Base-by-base conservation (phyloP, 164 flowering plant genomes). In the Aristolochia fimbriata region DNA sequence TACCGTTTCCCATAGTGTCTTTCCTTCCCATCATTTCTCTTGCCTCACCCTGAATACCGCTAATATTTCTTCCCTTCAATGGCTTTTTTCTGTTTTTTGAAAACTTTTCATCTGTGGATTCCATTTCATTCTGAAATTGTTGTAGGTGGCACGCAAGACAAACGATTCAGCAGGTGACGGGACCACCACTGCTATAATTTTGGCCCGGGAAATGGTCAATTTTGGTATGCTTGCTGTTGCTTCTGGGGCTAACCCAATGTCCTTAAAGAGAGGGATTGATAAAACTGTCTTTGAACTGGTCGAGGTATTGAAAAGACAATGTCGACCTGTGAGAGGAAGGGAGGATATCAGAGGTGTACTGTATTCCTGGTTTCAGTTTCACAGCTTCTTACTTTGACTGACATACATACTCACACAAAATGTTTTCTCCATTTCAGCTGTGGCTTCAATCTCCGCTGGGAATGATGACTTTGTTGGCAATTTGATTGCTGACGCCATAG, bases 121-220 rank as follows among this genome's bases (percentile, higher is more conserved):
- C 12, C 43, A 37, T 2, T 27, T 27, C 5, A 27, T 27, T 27
- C 30, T 27, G 5, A 37, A 37, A 37, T 37, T 37, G 4, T 50
- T 22, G 62, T 73, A 93, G 98, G 98, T 87, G 71, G 98, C 96
- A 19, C 71, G 65, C 31, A 86, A 79, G 76, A 86, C 86, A 59
- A 93, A 93, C 77, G 84, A 81, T 62, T 74, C 73, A 51, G 97
- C 97, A 51, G 98, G 98, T 49, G 98, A 93, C 84, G 98, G 98
- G 45, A 93, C 96, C 4, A 87, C 96, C n/a, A 89, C 97, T 63
- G 98, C 97, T 52, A 81, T 89, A 30, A 76, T 93, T 59, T 74
- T 93, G 74, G 86, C 94, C 66, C 77, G 90, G 61, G 88, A 77
- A 61, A 82, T 93, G 75, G 76, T 89, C 52, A 87, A 72, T 61